Base-by-base conservation (phyloP, 2,329 filamentous ascomycete species). In the Talaromyces sp. region DNA sequence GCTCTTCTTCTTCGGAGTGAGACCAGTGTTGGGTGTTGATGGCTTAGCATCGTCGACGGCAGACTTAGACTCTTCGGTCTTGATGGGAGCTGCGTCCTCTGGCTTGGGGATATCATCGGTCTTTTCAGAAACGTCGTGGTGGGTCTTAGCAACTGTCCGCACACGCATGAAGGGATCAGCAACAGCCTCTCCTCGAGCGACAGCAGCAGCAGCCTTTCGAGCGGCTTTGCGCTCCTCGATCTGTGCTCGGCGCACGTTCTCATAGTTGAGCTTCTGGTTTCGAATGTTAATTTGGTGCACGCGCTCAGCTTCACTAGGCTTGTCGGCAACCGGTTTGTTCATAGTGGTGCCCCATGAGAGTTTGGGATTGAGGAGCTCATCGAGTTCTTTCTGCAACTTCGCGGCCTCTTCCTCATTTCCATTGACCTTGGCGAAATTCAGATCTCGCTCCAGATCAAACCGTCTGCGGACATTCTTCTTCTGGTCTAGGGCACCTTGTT, bases 191-290 rank as follows among this genome's bases (percentile, higher is more conserved):
- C 86, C 86, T 35, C 85, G 81, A 55, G 84, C 84, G 41, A 86
- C 73, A 37, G 83, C 84, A 52, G 80, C 81, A 60, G 85, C 85
- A 40, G 80, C 80, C 70, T 82, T 82, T 58, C 83, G 84, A 63
- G 78, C 78, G 60, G 80, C 81, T 45, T 83, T 82, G 63, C 86
- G 83, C 75, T 99, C 94, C 62, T 88, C 87, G 51, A 96, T 80
- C 69, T 97, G 89, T 0, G 92, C 93, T 71, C 90, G 89, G 54
- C 93, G 90, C n/a, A 97, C 89, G 43, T 89, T 87, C 69, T 96
- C 90, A n/a, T 84, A 83, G 67, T 97, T 97, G 62, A 87, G 82
- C 53, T 87, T 86, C 56, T 93, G 87, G 73, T 96, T 97, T 67
- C 89, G 85, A 24, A 84, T 81, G 73, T 99, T 99, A 60, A 96